Base-by-base conservation (phyloP, 2,329 filamentous ascomycete genomes). In the Fusarium sp. region DNA sequence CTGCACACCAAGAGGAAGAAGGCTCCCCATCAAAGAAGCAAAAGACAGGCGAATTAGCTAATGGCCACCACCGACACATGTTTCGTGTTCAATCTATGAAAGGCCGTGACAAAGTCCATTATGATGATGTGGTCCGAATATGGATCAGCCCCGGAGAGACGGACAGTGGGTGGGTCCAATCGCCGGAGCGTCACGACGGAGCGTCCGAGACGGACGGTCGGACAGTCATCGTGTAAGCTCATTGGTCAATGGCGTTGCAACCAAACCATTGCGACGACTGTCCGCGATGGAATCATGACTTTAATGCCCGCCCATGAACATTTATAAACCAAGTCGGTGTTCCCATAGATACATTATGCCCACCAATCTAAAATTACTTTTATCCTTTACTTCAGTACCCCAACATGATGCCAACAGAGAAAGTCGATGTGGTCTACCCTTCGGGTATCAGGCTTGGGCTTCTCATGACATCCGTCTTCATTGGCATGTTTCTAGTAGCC, bases 161-260 rank as follows among this genome's bases (percentile, higher is more conserved):
- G 37, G 27, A 67, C 32, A 37, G 66, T 61, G 20, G 35, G 57
- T 25, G 30, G n/a, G 27, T 32, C 47, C 47, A 32, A 10, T 5
- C 10, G 3, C 47, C 52, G 52, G 52, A 37, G n/a, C 3, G 50
- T 20, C 50, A 30, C 20, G 37, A 25, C 35, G n/a, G 58, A 43
- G 20, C 11, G 20, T 30, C 59, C 25, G 25, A 30, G 47, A 52
- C 45, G 58, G 59, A 62, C 59, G 59, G 59, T 62, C 61, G 40
- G 60, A 56, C 37, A n/a, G 56, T 70, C 35, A 30, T 43, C 38
- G 60, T 73, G 63, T 74, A 71, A 73, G 62, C 57, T 73, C 58
- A 71, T 73, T 73, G 71, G 71, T 37, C 71, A 35, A 15, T 32
- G 20, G 1, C 8, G 4, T 22, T 4, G 1, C 17, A 14, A 11